phyloP scores from a whole-genome alignment of 2,329 filamentous ascomycete species.

The Aspergillus candidus region DNA sequence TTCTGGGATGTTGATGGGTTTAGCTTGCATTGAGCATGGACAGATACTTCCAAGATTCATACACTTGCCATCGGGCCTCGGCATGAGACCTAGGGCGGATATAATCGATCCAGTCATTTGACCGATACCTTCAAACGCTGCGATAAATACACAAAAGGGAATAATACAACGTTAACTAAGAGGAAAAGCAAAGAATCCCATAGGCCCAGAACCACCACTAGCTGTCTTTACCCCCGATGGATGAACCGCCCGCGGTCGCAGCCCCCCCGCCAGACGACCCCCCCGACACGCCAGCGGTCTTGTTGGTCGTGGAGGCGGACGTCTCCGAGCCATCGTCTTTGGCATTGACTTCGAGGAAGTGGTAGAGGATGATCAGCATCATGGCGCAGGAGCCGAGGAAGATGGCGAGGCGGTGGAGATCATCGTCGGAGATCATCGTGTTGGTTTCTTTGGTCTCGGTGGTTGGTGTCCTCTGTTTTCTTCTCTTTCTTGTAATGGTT shows the following conservation, averaged over 20 bases:
- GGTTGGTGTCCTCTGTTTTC: too few species aligned
- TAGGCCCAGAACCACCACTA: slow-evolving; percentile 1
- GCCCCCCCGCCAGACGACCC: slow-evolving; percentile 2
- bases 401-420: slow-evolving; percentile 86
- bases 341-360: slow-evolving; percentile 95
- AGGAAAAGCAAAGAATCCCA: not conserved
- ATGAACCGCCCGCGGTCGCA: slow-evolving; percentile 12
- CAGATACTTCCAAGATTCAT: too few species aligned
- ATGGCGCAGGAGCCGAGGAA: slow-evolving; percentile 86
- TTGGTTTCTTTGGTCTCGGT: too few species aligned
- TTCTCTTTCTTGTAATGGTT: too few species aligned
- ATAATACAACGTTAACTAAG: not conserved
- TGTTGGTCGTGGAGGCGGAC: slow-evolving; percentile 8
- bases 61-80: too few species aligned
- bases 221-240: slow-evolving; percentile 12
- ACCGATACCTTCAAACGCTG: too few species aligned
- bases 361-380: slow-evolving; percentile 89
- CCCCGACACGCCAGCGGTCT: slow-evolving; percentile 5
- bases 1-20: too few species aligned
- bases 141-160: not conserved
- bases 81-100: too few species aligned
- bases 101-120: too few species aligned
- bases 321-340: slow-evolving; percentile 42
- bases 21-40: too few species aligned
- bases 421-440: slow-evolving; percentile 89